Evolutionary conservation across 2,329 filamentous ascomycete genomes (phyloP).

Genomic region (Aureobasidium sp.): DNA sequence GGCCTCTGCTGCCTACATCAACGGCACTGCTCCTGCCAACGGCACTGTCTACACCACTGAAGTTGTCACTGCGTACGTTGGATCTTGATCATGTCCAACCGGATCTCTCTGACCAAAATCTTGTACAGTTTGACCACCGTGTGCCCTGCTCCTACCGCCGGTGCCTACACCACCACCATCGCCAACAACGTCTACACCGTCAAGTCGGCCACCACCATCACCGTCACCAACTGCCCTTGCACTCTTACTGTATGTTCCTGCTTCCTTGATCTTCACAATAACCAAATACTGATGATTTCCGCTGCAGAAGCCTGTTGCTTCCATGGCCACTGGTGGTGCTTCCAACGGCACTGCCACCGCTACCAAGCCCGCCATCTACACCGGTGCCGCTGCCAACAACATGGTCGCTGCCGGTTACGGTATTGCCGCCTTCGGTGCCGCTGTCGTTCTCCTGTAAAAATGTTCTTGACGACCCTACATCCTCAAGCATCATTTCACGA

Average conservation of each 20-base stretch:
- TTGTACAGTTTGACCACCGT: conserved; percentile 13
- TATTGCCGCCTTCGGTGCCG: conserved; percentile 10
- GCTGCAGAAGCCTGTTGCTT: neutral
- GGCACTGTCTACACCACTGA: conserved; percentile 6
- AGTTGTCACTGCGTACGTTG: conserved; percentile 8
- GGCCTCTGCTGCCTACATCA: conserved; percentile 12
- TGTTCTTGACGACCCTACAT: neutral
- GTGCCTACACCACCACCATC: conserved; percentile 2
- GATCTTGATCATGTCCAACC: neutral
- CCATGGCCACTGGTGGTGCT: neutral
- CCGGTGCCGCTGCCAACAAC: conserved; percentile 1
- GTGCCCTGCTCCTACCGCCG: conserved; percentile 7
- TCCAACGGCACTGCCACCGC: neutral
- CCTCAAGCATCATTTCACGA: neutral
- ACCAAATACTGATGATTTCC: neutral
- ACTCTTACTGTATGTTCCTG: neutral
- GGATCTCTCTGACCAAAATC: neutral
- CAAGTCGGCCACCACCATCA: conserved; percentile 15
- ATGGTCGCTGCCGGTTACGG: conserved; percentile 1
- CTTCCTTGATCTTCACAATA: neutral
- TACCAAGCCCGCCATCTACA: conserved; percentile 7
- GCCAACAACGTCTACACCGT: conserved; percentile 16
- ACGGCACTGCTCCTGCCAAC: neutral
- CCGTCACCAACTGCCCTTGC: conserved; percentile 11
- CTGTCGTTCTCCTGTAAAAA: conserved; percentile 9